Evolutionary conservation across 2,329 filamentous ascomycete genomes (phyloP), one percentile per base, ranked within the genome.

Genomic region (Colletotrichum scovillei): DNA sequence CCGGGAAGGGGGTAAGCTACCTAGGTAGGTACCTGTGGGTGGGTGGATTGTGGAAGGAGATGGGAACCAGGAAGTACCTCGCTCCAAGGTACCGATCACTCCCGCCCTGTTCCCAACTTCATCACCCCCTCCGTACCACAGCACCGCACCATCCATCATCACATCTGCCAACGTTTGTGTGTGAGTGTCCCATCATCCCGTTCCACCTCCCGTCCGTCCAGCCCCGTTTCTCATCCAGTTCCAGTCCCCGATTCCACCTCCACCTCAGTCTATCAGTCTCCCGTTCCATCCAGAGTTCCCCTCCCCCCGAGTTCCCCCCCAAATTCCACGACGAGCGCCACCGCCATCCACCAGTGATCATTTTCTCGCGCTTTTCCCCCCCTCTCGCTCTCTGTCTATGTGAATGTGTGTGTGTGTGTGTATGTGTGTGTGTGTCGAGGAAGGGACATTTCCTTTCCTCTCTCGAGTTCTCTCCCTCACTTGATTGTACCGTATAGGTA

Each of bases 311-410:
- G 68, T 73, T 16, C 16, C 53, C 26, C 42, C 66, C 65, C 24
- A 46, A 65, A 73, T 73, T 65, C 69, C 69, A 73, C 73, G 24
- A 65, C 56, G 46, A 66, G 59, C 53, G 53, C 69, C 72, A 62
- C 68, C 46, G 12, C 59, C 38, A 22, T 49, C 26, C 24, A 22
- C 38, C 19, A 62, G 32, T n/a, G 42, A 22, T 57, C 12, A 32
- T 32, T 52, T 53, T 22, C 22, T 53, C 46, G 26, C 12, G 53
- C n/a, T 16, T 35, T 57, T 6, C 16, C 58, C 53, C 28, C 55
- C 55, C 49, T 24, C n/a, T 28, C 49, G 12, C 35, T 38, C 38
- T 30, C 49, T 32, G 9, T 32, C 30, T 32, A 35, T 52, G 8
- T 53, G 55, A n/a, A n/a, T n/a, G 60, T 52, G 58, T 12, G 32